Percentiles rank a stretch among this genome's conserved stretches.
phyloP scores from a whole-genome alignment of 352 stramenopile species.

The Globisporangium spinosum region DNA sequence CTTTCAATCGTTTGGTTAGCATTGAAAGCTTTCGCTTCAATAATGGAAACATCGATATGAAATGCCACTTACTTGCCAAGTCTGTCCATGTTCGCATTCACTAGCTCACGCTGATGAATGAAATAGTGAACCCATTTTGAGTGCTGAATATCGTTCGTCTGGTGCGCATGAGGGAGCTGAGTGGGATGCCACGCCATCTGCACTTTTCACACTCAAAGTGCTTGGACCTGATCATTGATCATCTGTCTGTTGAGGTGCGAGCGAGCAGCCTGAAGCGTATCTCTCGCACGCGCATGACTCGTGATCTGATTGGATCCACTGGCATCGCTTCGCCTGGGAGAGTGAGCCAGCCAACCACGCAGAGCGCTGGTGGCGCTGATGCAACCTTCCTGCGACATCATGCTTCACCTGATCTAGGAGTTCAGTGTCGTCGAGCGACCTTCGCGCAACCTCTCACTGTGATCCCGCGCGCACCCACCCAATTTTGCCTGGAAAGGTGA shows the following conservation, averaged over 20 bases:
- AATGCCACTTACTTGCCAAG: not conserved
- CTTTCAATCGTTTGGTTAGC: not conserved
- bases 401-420: not conserved
- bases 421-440: conserved; percentile 1
- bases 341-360: no score
- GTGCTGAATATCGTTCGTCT: no score
- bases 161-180: no score
- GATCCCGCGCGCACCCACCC: conserved; percentile 3
- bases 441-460: not conserved
- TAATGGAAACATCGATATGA: not conserved
- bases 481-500: conserved; percentile 6
- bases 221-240: not conserved
- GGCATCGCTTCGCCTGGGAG: not conserved
- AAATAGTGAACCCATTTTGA: no score
- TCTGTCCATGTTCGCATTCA: not conserved
- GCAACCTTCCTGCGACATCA: conserved; percentile 4
- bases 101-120: not conserved
- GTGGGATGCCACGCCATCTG: no score
- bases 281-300: not conserved
- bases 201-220: no score
- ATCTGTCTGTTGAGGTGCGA: no score
- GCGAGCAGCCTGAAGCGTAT: not conserved
- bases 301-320: conserved; percentile 2
- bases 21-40: not conserved
- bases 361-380: not conserved